Conservation (phyloP, 345 rosid genomes). For the Diplotaxis tenuifolia region DNA sequence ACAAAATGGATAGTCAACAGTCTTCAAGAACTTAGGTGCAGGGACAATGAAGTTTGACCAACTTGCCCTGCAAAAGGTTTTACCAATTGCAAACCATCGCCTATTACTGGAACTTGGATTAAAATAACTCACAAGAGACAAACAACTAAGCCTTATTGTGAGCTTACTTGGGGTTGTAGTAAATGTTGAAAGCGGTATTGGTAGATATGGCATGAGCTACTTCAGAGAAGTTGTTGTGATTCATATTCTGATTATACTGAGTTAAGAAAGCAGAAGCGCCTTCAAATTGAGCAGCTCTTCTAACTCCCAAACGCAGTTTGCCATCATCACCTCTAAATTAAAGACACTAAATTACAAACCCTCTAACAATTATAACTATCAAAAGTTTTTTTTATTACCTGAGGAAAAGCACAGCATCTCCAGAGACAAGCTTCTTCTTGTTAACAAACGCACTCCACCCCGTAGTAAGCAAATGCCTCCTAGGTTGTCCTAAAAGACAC, state of each 20-base stretch:
- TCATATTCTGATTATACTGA: slow-evolving; percentile 49
- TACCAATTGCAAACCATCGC: not conserved
- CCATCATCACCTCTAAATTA: slow-evolving; percentile 86
- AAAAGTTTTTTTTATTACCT: slow-evolving; percentile 42
- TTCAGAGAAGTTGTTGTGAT: slow-evolving; percentile 56
- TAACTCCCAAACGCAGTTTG: slow-evolving; percentile 83
- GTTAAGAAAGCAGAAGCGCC: slow-evolving; percentile 46
- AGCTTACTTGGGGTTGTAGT: slow-evolving; percentile 87
- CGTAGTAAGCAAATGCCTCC: slow-evolving; percentile 97
- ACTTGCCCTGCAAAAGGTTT: slow-evolving; percentile 47
- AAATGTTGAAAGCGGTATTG: slow-evolving; percentile 62
- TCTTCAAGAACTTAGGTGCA: slow-evolving; percentile 66
- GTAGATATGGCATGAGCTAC: slow-evolving; percentile 68
- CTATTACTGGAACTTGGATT: not conserved
- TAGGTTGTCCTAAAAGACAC: slow-evolving; percentile 73
- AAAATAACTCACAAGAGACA: not conserved
- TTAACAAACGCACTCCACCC: slow-evolving; percentile 99
- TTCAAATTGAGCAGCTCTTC: slow-evolving; percentile 87
- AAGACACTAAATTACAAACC: not conserved
- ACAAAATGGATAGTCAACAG: slow-evolving; percentile 59
- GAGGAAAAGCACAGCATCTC: slow-evolving; percentile 97
- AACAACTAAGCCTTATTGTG: not conserved
- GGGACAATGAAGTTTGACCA: slow-evolving; percentile 78
- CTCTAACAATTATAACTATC: not conserved
- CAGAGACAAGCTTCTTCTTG: slow-evolving; percentile 96